phyloP scores from a whole-genome alignment of 2,329 filamentous ascomycete species.

The Fusarium tjaetaba region DNA sequence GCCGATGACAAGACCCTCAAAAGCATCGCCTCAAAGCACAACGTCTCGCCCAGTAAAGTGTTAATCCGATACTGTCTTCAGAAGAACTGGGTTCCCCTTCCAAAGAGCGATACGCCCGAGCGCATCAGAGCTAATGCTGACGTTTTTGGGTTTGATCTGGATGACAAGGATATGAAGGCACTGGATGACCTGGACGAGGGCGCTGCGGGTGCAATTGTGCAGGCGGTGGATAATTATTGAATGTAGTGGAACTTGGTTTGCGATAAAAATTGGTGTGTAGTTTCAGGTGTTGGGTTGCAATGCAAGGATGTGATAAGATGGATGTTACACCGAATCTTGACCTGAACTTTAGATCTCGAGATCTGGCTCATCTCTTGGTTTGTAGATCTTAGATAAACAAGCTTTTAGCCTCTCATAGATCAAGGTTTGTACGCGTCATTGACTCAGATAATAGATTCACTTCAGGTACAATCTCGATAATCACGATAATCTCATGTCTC shows the following conservation, averaged over 20 bases:
- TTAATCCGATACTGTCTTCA: conserved; percentile 75
- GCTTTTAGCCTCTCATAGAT: no score
- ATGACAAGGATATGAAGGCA: conserved; percentile 62
- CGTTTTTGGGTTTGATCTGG: conserved; percentile 68
- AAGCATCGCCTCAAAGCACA: conserved; percentile 66
- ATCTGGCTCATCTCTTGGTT: neutral
- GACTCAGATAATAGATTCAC: neutral
- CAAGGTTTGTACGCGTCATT: neutral
- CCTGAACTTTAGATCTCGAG: neutral
- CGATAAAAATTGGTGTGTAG: neutral
- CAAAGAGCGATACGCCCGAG: conserved; percentile 69
- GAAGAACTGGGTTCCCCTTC: conserved; percentile 72
- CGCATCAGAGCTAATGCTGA: conserved; percentile 69
- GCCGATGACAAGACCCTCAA: conserved; percentile 64
- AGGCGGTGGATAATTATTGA: conserved; percentile 29
- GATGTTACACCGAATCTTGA: neutral
- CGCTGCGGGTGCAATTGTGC: conserved; percentile 36
- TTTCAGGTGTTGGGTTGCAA: neutral
- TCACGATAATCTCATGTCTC: neutral
- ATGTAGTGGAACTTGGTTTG: neutral
- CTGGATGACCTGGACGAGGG: conserved; percentile 43
- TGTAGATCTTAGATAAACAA: neutral
- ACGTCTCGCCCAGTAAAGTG: conserved; percentile 68
- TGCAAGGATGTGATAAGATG: neutral
- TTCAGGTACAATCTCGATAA: neutral